Conservation (phyloP, 2,329 filamentous ascomycete species). For the Sporothrix schenckii region DNA sequence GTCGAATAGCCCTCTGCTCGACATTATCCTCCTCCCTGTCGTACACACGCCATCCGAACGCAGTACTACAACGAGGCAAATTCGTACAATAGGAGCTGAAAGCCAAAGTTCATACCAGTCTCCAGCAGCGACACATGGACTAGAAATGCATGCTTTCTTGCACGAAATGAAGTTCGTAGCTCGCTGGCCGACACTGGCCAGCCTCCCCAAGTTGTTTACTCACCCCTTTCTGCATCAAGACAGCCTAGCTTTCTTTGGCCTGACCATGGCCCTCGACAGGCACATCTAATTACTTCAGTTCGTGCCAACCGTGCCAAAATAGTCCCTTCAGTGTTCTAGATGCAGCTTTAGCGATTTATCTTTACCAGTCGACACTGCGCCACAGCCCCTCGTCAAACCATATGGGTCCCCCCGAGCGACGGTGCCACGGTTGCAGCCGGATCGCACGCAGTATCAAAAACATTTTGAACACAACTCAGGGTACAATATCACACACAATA, state of each 20-base stretch:
- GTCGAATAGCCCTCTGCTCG: not conserved
- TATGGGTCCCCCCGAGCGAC: not conserved
- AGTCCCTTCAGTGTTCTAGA: too few relatives aligned
- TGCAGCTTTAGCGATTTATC: not conserved
- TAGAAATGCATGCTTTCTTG: not conserved
- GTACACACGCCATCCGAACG: not conserved
- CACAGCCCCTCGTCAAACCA: not conserved
- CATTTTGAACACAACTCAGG: not conserved
- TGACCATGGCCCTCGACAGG: not conserved
- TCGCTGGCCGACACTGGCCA: not conserved
- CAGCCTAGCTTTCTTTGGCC: not conserved
- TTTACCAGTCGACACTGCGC: not conserved
- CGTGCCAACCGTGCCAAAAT: not conserved
- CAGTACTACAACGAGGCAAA: not conserved
- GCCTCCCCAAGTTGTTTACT: constrained; percentile 11
- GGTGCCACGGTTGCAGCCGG: not conserved
- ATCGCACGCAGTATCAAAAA: constrained; percentile 16
- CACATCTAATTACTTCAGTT: not conserved
- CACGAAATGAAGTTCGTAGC: not conserved
- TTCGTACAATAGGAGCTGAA: too few relatives aligned
- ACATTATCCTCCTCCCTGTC: not conserved
- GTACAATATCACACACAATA: constrained; percentile 8
- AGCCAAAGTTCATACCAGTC: too few relatives aligned
- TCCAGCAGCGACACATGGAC: too few relatives aligned
- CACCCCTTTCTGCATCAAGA: constrained; percentile 5